Evolutionary conservation across 2,329 filamentous ascomycete genomes (phyloP).

Genomic region (Curvularia lunata): DNA sequence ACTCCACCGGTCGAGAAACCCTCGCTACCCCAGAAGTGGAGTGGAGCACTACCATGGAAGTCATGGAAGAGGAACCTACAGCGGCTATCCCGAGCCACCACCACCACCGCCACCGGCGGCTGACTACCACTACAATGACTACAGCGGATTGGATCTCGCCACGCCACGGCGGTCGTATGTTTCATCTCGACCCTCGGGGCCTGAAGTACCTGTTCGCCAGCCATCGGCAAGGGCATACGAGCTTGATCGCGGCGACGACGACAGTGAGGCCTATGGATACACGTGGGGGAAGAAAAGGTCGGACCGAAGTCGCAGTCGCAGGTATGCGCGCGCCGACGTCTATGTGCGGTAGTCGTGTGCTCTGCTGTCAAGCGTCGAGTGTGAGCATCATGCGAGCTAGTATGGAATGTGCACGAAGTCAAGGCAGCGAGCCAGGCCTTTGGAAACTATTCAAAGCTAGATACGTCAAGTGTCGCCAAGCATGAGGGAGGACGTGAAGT

Average conservation of each 20-base stretch:
- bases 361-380: too few relatives aligned
- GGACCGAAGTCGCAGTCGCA: background rate
- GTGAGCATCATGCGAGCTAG: too few relatives aligned
- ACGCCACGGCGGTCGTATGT: background rate
- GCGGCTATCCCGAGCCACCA: too few relatives aligned
- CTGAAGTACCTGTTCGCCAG: background rate
- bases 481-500: background rate
- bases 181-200: background rate
- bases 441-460: background rate
- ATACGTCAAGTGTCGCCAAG: background rate
- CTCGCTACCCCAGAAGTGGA: background rate
- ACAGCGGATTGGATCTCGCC: background rate
- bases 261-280: background rate
- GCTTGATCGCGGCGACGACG: background rate
- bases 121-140: background rate
- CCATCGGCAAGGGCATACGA: background rate
- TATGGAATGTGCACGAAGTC: too few relatives aligned
- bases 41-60: background rate
- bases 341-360: background rate
- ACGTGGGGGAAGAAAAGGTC: constrained; percentile 1
- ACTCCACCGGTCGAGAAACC: background rate
- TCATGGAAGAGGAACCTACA: too few relatives aligned
- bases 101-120: too few relatives aligned
- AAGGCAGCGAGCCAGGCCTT: too few relatives aligned
- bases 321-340: background rate